These are phyloP conservation scores for Ustilago crameri DNA, from an alignment of 1,284 basidiomycete genomes.

Conservation along the genomic window DNA sequence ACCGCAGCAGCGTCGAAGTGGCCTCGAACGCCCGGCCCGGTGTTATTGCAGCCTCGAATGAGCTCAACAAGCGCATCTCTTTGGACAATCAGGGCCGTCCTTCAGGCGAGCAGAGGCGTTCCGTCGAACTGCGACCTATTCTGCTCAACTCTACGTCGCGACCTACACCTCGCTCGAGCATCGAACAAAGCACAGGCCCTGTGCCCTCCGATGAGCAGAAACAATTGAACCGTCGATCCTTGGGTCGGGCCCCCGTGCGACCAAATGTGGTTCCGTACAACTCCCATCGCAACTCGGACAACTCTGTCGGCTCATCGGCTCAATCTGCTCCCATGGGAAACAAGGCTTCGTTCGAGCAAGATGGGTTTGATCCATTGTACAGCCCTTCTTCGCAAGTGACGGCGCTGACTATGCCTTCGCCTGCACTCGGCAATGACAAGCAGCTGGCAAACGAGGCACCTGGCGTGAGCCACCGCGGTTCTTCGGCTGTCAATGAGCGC, in stretches of 20 bases:
- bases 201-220: slow-evolving; percentile 1
- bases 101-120: slow-evolving; percentile 32
- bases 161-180: slow-evolving; percentile 8
- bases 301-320: slow-evolving; percentile 28
- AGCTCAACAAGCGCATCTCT: slow-evolving; percentile 11
- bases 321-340: slow-evolving; percentile 14
- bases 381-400: slow-evolving; percentile 39
- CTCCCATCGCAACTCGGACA: slow-evolving; percentile 33
- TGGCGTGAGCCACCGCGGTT: slow-evolving; percentile 4
- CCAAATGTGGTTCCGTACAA: slow-evolving; percentile 42
- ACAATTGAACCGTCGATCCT: slow-evolving; percentile 24
- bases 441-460: slow-evolving; percentile 5
- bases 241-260: slow-evolving; percentile 24
- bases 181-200: neutral
- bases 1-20: slow-evolving; percentile 34
- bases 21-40: slow-evolving; percentile 1
- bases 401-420: slow-evolving; percentile 41
- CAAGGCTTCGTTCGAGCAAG: slow-evolving; percentile 29
- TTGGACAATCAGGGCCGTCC: slow-evolving; percentile 22
- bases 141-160: slow-evolving; percentile 28
- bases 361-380: slow-evolving; percentile 17
- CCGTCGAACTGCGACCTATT: slow-evolving; percentile 39
- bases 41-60: neutral
- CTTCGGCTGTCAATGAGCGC: slow-evolving; percentile 1
- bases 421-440: slow-evolving; percentile 14